phyloP scores from a whole-genome alignment of 495 filamentous ascomycete species.

The Xylaria castorea region DNA sequence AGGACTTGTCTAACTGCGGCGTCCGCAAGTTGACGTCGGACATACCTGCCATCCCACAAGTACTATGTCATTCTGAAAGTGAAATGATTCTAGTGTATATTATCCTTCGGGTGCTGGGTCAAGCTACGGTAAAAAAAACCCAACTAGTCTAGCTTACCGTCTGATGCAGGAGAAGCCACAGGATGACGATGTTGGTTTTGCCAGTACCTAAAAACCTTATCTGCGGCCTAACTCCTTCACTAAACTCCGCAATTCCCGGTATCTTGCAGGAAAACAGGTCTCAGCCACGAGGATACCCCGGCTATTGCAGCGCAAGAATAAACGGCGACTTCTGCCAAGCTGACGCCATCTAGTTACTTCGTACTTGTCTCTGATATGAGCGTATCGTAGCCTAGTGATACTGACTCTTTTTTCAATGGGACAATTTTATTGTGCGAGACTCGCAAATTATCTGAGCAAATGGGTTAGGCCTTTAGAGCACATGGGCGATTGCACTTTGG shows the following conservation, averaged over 20 bases:
- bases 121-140: background rate
- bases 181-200: background rate
- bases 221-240: constrained; percentile 10
- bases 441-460: constrained; percentile 5
- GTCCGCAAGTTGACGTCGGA: background rate
- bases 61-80: background rate
- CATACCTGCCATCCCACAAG: background rate
- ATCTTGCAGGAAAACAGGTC: constrained; percentile 3
- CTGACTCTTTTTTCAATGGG: background rate
- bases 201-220: background rate
- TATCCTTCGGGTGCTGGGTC: background rate
- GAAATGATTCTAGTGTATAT: background rate
- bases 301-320: background rate
- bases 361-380: background rate
- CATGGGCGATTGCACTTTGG: background rate
- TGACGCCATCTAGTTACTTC: constrained; percentile 11
- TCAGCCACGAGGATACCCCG: background rate
- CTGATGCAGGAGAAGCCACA: background rate
- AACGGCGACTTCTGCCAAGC: background rate
- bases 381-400: background rate
- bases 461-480: background rate
- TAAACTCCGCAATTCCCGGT: constrained; percentile 11
- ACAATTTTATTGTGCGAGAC: background rate
- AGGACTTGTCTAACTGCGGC: background rate
- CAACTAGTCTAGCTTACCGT: background rate